A percentile compares a stretch with the other conserved stretches of the same genome.
phyloP scores from a whole-genome alignment of 2,329 filamentous ascomycete species.

The Lasiodiplodia citricola region DNA sequence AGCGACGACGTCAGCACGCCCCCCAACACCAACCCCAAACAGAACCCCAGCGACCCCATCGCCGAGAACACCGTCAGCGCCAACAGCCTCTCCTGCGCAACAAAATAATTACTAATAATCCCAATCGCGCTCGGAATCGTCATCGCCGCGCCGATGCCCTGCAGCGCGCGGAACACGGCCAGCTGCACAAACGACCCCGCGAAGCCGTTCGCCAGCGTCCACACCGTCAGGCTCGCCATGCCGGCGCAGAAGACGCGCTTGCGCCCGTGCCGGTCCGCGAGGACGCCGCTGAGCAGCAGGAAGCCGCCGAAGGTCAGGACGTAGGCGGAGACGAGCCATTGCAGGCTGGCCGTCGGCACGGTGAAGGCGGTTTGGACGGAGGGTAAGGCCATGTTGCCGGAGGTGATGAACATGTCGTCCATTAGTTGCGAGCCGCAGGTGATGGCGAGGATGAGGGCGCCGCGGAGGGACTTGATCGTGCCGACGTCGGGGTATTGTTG shows the following conservation, averaged over 20 bases:
- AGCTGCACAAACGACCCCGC: conserved; percentile 51
- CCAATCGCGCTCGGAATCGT: conserved; percentile 54
- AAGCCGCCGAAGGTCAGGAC: conserved; percentile 36
- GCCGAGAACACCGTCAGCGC: conserved; percentile 49
- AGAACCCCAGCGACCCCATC: conserved; percentile 48
- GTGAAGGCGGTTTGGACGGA: conserved; percentile 25
- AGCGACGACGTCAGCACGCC: conserved; percentile 24
- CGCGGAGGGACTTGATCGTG: conserved; percentile 45
- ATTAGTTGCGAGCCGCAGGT: conserved; percentile 52
- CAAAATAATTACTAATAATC: conserved; percentile 50
- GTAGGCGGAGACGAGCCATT: conserved; percentile 29
- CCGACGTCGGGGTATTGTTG: conserved; percentile 42
- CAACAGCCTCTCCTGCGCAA: conserved; percentile 44
- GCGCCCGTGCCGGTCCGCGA: conserved; percentile 46
- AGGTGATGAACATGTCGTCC: conserved; percentile 49
- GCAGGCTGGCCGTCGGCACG: conserved; percentile 21
- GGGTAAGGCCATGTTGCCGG: conserved; percentile 26
- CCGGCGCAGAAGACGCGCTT: conserved; percentile 48
- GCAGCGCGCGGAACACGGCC: conserved; percentile 51
- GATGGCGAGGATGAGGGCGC: conserved; percentile 44
- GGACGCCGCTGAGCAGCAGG: conserved; percentile 31
- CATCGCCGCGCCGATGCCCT: conserved; percentile 54
- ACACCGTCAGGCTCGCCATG: conserved; percentile 37
- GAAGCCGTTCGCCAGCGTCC: conserved; percentile 54
- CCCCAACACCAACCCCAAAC: conserved; percentile 30